Conservation (phyloP, 2,329 filamentous ascomycete species). For the Magnaporthiopsis incrustans region DNA sequence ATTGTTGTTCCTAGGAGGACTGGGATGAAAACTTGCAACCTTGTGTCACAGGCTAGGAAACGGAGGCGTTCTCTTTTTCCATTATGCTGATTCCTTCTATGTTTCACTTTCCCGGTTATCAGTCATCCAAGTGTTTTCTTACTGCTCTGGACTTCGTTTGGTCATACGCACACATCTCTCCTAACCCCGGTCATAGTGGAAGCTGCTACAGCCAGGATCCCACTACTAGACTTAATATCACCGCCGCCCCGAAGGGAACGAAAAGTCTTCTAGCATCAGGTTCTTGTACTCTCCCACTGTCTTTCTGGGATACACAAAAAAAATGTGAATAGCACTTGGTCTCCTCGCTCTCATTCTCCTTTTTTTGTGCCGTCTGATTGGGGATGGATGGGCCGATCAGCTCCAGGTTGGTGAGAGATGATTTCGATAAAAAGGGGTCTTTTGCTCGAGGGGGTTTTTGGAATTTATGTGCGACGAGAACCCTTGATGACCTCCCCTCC, state of each 20-base stretch:
- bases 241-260: background rate
- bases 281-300: background rate
- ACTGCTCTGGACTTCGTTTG: background rate
- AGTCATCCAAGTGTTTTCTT: background rate
- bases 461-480: background rate
- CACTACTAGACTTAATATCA: slow-evolving; percentile 2
- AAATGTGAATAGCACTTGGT: slow-evolving; percentile 1
- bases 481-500: background rate
- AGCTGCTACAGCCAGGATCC: slow-evolving; percentile 1
- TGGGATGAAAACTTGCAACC: slow-evolving; percentile 1
- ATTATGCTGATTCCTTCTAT: background rate
- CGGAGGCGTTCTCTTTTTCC: slow-evolving; percentile 10
- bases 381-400: background rate
- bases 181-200: background rate
- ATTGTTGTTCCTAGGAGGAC: slow-evolving; percentile 1
- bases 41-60: slow-evolving; percentile 5
- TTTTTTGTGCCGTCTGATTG: background rate
- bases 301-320: slow-evolving; percentile 4
- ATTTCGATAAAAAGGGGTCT: background rate
- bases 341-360: background rate
- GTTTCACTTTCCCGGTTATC: background rate
- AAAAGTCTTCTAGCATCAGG: background rate
- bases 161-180: background rate
- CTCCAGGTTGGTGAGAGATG: background rate
- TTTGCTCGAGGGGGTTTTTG: background rate